Conservation (phyloP, 306 rosid genomes). For the Purshia tridentata region DNA sequence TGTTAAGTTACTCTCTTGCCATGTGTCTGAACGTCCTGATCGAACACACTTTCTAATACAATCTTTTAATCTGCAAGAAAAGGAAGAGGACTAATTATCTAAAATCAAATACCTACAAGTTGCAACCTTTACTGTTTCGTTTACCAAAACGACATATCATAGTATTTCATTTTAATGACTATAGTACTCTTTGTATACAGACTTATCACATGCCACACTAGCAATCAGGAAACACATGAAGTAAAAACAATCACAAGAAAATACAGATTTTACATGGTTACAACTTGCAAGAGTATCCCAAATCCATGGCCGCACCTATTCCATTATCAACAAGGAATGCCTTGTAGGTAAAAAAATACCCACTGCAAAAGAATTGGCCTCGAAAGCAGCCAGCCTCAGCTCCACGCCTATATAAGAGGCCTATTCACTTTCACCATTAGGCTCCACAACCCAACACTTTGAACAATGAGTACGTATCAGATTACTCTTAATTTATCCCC, state of each 20-base stretch:
- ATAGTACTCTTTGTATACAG: not conserved
- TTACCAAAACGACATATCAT: not conserved
- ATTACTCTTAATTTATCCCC: not conserved
- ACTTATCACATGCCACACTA: not conserved
- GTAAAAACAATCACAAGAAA: not conserved
- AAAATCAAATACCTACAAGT: not conserved
- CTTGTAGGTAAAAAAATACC: not conserved
- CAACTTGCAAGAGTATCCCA: not conserved
- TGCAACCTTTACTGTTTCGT: not conserved
- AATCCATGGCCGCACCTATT: not conserved
- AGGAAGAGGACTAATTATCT: not conserved
- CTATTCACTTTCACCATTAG: not conserved
- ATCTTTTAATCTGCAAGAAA: constrained; percentile 1
- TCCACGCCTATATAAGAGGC: not conserved
- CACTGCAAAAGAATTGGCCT: not conserved
- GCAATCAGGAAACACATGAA: not conserved
- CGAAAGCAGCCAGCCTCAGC: not conserved
- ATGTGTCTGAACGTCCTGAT: not conserved
- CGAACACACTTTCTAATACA: not conserved
- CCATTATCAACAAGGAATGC: not conserved
- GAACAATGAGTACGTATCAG: not conserved
- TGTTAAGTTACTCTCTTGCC: not conserved
- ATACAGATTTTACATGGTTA: not conserved
- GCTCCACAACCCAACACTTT: not conserved
- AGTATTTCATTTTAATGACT: not conserved